Evolutionary conservation across 495 filamentous ascomycete species (phyloP).

Genomic region (Penicillium psychrofluorescens): DNA sequence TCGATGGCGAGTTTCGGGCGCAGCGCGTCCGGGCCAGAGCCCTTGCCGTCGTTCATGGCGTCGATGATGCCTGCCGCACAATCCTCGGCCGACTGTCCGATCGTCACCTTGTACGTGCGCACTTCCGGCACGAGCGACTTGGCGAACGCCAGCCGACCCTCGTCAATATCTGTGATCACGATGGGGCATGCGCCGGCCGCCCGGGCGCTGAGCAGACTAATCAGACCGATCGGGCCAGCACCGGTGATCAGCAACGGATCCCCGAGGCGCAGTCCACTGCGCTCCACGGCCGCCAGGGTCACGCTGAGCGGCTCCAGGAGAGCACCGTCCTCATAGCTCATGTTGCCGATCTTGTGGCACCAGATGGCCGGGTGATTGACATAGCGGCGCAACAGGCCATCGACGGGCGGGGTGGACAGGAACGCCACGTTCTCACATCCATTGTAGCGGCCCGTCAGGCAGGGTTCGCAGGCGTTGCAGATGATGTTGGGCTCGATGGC

Average conservation of each 20-base stretch:
- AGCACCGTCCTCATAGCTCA: constrained; percentile 84
- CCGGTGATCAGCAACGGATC: constrained; percentile 83
- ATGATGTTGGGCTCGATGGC: constrained; percentile 88
- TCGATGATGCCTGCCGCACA: constrained; percentile 58
- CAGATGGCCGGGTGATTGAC: constrained; percentile 86
- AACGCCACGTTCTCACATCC: constrained; percentile 80
- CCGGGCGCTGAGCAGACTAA: constrained; percentile 70
- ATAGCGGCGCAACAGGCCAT: constrained; percentile 84
- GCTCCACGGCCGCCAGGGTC: constrained; percentile 74
- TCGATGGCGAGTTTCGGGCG: constrained; percentile 74
- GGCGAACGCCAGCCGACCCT: constrained; percentile 73
- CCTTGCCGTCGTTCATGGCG: constrained; percentile 34
- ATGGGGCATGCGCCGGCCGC: constrained; percentile 82
- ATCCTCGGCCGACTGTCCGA: constrained; percentile 58
- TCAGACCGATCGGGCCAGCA: constrained; percentile 84
- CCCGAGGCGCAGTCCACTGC: constrained; percentile 68
- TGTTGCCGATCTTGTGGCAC: constrained; percentile 87
- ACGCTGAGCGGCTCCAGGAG: constrained; percentile 83
- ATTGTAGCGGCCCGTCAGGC: constrained; percentile 86
- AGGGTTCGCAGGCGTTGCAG: constrained; percentile 83
- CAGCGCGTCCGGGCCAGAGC: constrained; percentile 54
- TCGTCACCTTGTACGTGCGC: constrained; percentile 70
- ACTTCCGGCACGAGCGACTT: constrained; percentile 67
- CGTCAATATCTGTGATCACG: constrained; percentile 89
- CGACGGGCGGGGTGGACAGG: constrained; percentile 80